Base-by-base conservation (phyloP, 1,284 basidiomycete genomes). In the Meripilus lineatus region DNA sequence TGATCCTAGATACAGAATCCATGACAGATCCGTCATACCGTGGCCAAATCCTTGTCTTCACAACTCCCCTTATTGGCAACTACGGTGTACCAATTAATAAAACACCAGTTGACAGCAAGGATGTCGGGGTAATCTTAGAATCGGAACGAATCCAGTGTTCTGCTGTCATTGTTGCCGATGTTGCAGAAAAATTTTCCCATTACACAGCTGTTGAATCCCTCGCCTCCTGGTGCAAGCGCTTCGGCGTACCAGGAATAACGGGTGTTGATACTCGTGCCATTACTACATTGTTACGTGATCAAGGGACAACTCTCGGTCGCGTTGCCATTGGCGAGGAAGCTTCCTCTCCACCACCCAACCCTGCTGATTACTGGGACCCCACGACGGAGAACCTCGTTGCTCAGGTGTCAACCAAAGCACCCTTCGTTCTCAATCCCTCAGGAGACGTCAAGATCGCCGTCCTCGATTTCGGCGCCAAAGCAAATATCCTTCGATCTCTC, bases 1-100 rank as follows among this genome's bases (percentile, higher is more conserved):
- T 32, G 2, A 45, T 42, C 26, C 15, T 54, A 93, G 90, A 99
- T 68, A 98, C 94, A 44, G 96, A 99, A 69, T 97, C 93, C 13
- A 96, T 99, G 92, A 99, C 95, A 37, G 95, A 99, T 64, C 95
- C 95, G 5, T 99, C 96, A 7, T 99, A 99, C 69, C 89, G 92
- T 28, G 89, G 93, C 43, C 96, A 99, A 69, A 93, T 99, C 56
- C 80, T 99, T 50, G 93, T 98, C 48, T 99, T 99, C 71, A 99
- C 95, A 22, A 90, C 94, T 4, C 95, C 96, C 20, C 81, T 99
- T 66, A 97, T 99, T 54, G 96, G 96, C 40, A 99, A 99, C 67
- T 99, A 99, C 62, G 95, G 96, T 51, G 93, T 99, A 3, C 95
- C 95, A 8, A 59, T 65, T 42, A 99, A 99, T 66, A 75, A 71